Conservation (phyloP, 768 basidiomycete species). For the Lyophyllum semitale region DNA sequence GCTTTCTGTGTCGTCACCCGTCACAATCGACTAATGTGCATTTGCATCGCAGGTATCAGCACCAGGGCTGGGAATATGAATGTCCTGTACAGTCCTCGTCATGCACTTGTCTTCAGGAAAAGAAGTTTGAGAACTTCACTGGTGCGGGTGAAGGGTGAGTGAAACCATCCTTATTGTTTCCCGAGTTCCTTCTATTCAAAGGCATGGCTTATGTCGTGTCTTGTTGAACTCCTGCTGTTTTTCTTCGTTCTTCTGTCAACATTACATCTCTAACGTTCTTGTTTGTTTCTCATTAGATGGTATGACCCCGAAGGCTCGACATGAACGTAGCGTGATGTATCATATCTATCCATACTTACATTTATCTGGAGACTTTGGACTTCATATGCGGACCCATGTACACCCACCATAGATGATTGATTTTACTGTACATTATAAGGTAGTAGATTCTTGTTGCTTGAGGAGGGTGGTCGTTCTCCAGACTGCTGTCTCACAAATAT, state of each 20-base stretch:
- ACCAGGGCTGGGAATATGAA: constrained; percentile 27
- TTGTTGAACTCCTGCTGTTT: neutral
- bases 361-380: no score
- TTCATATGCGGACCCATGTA: no score
- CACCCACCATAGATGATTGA: no score
- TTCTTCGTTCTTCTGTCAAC: neutral
- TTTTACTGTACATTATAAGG: no score
- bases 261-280: no score
- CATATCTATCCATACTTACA: no score
- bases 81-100: constrained; percentile 21
- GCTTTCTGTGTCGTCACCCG: neutral
- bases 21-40: neutral
- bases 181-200: neutral
- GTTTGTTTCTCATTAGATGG: no score
- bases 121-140: constrained; percentile 13
- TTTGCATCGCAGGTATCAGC: constrained; percentile 24
- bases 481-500: no score
- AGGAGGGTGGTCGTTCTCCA: no score
- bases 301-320: neutral
- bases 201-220: no score
- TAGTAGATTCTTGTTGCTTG: no score
- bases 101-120: constrained; percentile 26
- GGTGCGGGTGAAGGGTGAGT: constrained; percentile 13
- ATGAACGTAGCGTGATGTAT: no score
- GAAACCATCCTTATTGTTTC: neutral